phyloP scores from a whole-genome alignment of 345 rosid genomes.

The Rhodamnia rubescens region DNA sequence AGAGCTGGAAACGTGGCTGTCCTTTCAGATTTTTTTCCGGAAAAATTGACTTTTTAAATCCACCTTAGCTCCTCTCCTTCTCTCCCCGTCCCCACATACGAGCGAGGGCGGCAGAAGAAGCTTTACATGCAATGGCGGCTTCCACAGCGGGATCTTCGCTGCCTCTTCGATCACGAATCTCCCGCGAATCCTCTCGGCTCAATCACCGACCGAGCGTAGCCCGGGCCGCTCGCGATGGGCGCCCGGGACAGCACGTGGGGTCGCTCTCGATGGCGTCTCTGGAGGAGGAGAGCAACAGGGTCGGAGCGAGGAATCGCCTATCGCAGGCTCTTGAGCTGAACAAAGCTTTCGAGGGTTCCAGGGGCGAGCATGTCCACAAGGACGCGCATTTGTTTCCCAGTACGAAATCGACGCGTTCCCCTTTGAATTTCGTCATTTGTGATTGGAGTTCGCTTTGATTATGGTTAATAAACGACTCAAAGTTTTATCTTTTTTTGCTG shows the following conservation, averaged over 20 bases:
- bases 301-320: not conserved
- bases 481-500: not conserved
- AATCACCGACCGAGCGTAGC: slow-evolving; percentile 3
- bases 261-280: slow-evolving; percentile 13
- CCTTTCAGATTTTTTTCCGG: not conserved
- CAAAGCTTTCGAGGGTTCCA: slow-evolving; percentile 15
- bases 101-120: not conserved
- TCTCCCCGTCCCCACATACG: fast-evolving
- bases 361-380: slow-evolving; percentile 6
- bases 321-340: slow-evolving; percentile 27
- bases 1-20: not conserved
- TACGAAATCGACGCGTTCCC: slow-evolving; percentile 4
- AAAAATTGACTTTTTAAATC: not conserved
- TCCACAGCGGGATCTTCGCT: slow-evolving; percentile 32
- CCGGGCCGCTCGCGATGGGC: not conserved
- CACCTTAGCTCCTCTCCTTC: not conserved
- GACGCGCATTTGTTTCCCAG: slow-evolving; percentile 57
- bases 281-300: slow-evolving; percentile 11
- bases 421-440: not conserved
- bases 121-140: not conserved
- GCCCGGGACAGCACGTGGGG: slow-evolving; percentile 10
- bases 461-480: not conserved
- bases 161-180: slow-evolving; percentile 22
- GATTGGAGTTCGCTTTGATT: not conserved
- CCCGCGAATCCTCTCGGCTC: slow-evolving; percentile 8